Evolutionary conservation across 2,329 filamentous ascomycete genomes (phyloP).

Genomic region (Xylariaceae sp.): DNA sequence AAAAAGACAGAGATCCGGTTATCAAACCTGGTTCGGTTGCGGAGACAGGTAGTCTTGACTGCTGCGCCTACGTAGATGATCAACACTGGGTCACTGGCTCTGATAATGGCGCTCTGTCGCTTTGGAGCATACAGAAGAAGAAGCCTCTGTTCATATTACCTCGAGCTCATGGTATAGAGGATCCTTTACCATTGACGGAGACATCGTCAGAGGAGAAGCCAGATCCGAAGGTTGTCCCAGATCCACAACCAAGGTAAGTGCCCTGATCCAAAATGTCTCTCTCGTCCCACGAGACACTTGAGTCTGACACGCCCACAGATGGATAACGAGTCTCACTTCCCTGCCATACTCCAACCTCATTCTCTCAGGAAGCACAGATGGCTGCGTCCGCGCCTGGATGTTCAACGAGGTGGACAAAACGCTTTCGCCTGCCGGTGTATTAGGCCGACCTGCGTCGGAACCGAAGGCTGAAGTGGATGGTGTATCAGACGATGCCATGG

Average conservation of each 20-base stretch:
- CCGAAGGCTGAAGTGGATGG: slow-evolving; percentile 20
- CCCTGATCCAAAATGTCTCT: not conserved
- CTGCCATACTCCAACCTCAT: slow-evolving; percentile 89
- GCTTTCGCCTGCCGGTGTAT: slow-evolving; percentile 66
- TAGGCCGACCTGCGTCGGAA: slow-evolving; percentile 43
- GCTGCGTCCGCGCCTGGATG: slow-evolving; percentile 79
- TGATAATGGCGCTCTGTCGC: slow-evolving; percentile 80
- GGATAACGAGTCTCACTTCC: slow-evolving; percentile 83
- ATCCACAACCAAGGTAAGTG: slow-evolving; percentile 54
- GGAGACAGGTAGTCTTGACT: slow-evolving; percentile 84
- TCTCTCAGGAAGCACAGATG: slow-evolving; percentile 92
- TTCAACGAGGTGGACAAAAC: slow-evolving; percentile 78
- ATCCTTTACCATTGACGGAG: slow-evolving; percentile 61
- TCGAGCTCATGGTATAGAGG: slow-evolving; percentile 81
- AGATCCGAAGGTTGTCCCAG: slow-evolving; percentile 52
- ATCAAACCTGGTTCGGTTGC: slow-evolving; percentile 49
- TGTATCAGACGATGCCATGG: slow-evolving; percentile 17
- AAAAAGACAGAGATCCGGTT: slow-evolving; percentile 30
- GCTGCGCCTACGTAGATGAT: slow-evolving; percentile 84
- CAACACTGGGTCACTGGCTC: slow-evolving; percentile 88
- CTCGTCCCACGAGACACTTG: not conserved
- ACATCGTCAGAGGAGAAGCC: slow-evolving; percentile 70
- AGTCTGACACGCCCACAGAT: slow-evolving; percentile 42
- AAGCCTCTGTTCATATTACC: slow-evolving; percentile 80
- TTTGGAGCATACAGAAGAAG: slow-evolving; percentile 83